phyloP scores from a whole-genome alignment of 169 alveolate species.

The Eimeria acervulina region DNA sequence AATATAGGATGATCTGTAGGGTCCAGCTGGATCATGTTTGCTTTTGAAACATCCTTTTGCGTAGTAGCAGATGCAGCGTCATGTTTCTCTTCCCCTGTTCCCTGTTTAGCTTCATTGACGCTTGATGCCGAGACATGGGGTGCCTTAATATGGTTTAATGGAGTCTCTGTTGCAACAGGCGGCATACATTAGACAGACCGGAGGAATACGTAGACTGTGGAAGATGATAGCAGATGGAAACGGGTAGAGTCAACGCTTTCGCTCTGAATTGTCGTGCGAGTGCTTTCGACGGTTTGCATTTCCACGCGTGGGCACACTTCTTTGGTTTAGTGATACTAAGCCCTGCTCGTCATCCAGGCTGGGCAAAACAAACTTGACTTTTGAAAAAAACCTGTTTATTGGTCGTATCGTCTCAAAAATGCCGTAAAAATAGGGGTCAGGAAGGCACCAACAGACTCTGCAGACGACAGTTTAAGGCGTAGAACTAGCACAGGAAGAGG shows the following conservation, averaged over 20 bases:
- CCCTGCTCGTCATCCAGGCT: constrained; percentile 58
- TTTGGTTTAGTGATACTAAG: neutral
- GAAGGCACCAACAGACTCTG: constrained; percentile 81
- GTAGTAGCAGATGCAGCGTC: neutral
- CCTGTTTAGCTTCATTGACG: neutral
- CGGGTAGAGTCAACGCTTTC: neutral
- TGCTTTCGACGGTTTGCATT: neutral
- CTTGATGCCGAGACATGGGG: neutral
- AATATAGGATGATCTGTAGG: constrained; percentile 62
- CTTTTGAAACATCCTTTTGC: neutral
- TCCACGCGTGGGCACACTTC: neutral
- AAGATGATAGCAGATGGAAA: neutral
- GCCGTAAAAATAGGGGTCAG: constrained; percentile 79
- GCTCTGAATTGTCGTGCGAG: neutral
- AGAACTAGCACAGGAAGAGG: neutral
- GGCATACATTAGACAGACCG: neutral
- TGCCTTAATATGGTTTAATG: neutral
- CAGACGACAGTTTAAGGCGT: neutral
- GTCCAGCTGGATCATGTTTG: constrained; percentile 62
- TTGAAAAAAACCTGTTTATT: constrained; percentile 37
- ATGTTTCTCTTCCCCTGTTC: neutral
- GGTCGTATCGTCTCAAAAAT: constrained; percentile 65
- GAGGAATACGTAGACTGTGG: neutral
- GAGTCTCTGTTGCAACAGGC: neutral
- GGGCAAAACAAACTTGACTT: constrained; percentile 25